A percentile compares a stretch with the other conserved stretches of the same genome.
These are phyloP conservation scores for Xylaria sp. DNA, from an alignment of 2,329 filamentous ascomycete genomes.

Conservation along the genomic window DNA sequence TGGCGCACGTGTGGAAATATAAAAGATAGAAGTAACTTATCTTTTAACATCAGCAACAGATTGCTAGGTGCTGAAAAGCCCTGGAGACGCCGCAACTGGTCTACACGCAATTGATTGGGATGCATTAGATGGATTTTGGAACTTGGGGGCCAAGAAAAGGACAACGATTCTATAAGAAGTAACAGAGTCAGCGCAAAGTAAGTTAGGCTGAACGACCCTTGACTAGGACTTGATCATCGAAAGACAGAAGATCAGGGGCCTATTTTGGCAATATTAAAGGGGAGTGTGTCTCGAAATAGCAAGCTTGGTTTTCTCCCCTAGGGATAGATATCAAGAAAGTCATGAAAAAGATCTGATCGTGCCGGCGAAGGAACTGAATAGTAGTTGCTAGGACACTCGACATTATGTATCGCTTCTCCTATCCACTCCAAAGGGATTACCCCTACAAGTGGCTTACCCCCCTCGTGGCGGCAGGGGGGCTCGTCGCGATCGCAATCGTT, in stretches of 20 bases:
- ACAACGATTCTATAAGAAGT: neutral
- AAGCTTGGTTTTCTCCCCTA: neutral
- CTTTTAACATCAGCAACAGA: no score
- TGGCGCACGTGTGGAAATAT: no score
- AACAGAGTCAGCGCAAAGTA: neutral
- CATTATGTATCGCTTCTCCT: slow-evolving; percentile 27
- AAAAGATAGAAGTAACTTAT: no score
- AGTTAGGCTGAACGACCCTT: neutral
- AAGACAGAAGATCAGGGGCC: neutral
- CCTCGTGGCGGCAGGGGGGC: slow-evolving; percentile 29
- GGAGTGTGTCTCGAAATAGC: neutral
- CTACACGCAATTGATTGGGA: neutral
- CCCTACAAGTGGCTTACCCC: slow-evolving; percentile 41
- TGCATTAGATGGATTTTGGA: neutral
- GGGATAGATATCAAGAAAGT: neutral
- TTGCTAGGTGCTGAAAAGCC: no score
- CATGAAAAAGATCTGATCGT: neutral
- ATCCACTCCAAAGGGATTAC: slow-evolving; percentile 34
- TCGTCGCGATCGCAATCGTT: slow-evolving; percentile 35
- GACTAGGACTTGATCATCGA: neutral
- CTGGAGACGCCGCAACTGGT: neutral
- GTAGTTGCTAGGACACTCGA: slow-evolving; percentile 3
- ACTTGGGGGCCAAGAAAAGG: neutral
- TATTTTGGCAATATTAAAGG: neutral
- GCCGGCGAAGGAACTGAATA: neutral